Evolutionary conservation across 805 yeast genomes (phyloP).

Genomic region (Schwanniomyces vanrijiae): DNA sequence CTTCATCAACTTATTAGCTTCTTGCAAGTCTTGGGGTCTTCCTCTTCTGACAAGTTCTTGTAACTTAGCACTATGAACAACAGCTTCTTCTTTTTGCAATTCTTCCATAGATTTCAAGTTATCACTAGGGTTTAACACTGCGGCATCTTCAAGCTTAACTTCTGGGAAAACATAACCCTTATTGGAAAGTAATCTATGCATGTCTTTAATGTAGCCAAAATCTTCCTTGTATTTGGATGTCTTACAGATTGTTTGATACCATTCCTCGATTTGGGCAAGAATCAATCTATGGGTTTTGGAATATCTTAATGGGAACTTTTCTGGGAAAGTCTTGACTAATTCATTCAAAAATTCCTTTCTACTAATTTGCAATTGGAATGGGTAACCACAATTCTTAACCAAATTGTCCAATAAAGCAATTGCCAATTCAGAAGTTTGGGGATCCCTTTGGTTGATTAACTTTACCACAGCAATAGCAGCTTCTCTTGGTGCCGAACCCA

Average conservation of each 20-base stretch:
- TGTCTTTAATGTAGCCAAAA: constrained; percentile 86
- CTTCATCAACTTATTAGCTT: constrained; percentile 96
- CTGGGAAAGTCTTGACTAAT: constrained; percentile 90
- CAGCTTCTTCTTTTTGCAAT: constrained; percentile 85
- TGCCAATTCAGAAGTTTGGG: constrained; percentile 83
- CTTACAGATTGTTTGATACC: constrained; percentile 93
- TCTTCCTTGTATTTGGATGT: constrained; percentile 90
- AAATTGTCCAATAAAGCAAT: constrained; percentile 80
- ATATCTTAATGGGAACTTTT: constrained; percentile 85
- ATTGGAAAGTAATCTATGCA: constrained; percentile 86
- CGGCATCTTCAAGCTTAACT: constrained; percentile 84
- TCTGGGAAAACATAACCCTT: constrained; percentile 96
- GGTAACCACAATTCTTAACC: constrained; percentile 97
- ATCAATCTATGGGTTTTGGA: constrained; percentile 81
- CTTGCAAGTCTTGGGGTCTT: constrained; percentile 90
- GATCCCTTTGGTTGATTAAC: constrained; percentile 76
- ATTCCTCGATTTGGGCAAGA: constrained; percentile 90
- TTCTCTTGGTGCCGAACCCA: constrained; percentile 87
- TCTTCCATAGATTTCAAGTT: constrained; percentile 86
- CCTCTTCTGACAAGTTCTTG: constrained; percentile 96
- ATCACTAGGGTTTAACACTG: constrained; percentile 89
- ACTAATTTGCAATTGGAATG: constrained; percentile 91
- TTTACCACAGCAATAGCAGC: constrained; percentile 86
- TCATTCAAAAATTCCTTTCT: constrained; percentile 94
- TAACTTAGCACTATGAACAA: constrained; percentile 91